Evolutionary conservation across 352 stramenopile genomes (phyloP).

Genomic region (Globisporangium apiculatum): DNA sequence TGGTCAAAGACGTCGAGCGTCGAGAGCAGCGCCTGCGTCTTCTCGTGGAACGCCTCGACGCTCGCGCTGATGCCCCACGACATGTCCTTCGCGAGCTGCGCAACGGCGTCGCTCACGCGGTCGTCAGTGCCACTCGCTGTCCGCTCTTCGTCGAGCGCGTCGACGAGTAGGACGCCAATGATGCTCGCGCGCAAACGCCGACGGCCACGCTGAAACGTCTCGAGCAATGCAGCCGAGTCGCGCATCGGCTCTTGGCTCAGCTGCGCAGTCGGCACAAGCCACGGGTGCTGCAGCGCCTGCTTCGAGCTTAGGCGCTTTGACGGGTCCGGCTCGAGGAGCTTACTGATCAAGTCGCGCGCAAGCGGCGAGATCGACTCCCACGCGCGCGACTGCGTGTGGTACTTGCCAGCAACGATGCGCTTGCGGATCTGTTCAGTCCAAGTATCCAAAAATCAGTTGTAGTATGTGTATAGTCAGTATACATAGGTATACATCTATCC

Average conservation of each 20-base stretch:
- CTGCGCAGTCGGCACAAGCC: constrained; percentile 47
- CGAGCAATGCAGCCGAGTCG: constrained; percentile 64
- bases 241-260: constrained; percentile 49
- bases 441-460: no score
- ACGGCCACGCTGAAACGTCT: constrained; percentile 74
- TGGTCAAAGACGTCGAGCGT: constrained; percentile 73
- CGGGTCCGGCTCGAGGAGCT: constrained; percentile 58
- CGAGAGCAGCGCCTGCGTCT: constrained; percentile 56
- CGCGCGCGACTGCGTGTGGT: constrained; percentile 56
- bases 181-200: constrained; percentile 74
- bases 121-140: not conserved
- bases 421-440: constrained; percentile 44
- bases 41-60: constrained; percentile 54
- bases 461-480: no score
- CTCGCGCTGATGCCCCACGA: constrained; percentile 72
- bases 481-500: no score
- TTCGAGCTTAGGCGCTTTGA: constrained; percentile 57
- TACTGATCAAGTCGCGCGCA: constrained; percentile 64
- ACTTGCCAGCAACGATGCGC: constrained; percentile 74
- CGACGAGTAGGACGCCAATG: constrained; percentile 61
- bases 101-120: constrained; percentile 16
- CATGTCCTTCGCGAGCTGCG: constrained; percentile 36
- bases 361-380: constrained; percentile 65
- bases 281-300: constrained; percentile 64
- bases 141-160: constrained; percentile 39